These are phyloP conservation scores for Brettanomyces sp. DNA, from an alignment of 805 yeast genomes.

Conservation along the genomic window DNA sequence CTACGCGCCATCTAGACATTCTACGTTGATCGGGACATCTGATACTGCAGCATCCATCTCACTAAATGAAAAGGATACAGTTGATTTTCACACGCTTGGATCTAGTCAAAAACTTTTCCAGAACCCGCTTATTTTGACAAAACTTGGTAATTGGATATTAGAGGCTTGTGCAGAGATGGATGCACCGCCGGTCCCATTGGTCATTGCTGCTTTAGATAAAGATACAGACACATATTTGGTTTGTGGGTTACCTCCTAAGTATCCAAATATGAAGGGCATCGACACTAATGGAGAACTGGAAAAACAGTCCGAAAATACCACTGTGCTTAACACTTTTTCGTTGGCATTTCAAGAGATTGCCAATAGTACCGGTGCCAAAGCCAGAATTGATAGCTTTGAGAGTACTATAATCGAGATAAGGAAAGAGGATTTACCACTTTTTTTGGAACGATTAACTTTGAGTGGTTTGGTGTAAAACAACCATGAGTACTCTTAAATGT, in stretches of 20 bases:
- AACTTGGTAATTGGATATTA: constrained; percentile 84
- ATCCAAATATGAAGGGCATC: constrained; percentile 37
- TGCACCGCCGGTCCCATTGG: constrained; percentile 62
- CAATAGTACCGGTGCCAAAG: constrained; percentile 73
- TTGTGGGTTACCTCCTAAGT: constrained; percentile 81
- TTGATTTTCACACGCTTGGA: constrained; percentile 23
- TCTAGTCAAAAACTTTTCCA: constrained; percentile 70
- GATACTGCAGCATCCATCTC: constrained; percentile 6
- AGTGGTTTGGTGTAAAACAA: constrained; percentile 43
- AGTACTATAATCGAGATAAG: constrained; percentile 86
- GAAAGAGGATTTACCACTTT: constrained; percentile 80
- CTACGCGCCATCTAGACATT: constrained; percentile 6
- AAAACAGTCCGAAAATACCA: constrained; percentile 28
- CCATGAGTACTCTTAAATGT: not conserved
- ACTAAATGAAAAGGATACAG: constrained; percentile 17
- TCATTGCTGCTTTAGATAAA: constrained; percentile 73
- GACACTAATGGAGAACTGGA: constrained; percentile 20
- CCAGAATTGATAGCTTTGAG: constrained; percentile 89
- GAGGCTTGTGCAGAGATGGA: constrained; percentile 84
- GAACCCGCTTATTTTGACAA: constrained; percentile 77
- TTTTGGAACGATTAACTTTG: constrained; percentile 71
- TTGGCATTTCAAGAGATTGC: constrained; percentile 89
- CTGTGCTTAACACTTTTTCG: constrained; percentile 72
- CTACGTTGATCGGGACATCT: not conserved
- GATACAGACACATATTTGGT: constrained; percentile 72